These are phyloP conservation scores for Myxozyma kluyveri DNA, from an alignment of 805 yeast species.

Conservation along the genomic window DNA sequence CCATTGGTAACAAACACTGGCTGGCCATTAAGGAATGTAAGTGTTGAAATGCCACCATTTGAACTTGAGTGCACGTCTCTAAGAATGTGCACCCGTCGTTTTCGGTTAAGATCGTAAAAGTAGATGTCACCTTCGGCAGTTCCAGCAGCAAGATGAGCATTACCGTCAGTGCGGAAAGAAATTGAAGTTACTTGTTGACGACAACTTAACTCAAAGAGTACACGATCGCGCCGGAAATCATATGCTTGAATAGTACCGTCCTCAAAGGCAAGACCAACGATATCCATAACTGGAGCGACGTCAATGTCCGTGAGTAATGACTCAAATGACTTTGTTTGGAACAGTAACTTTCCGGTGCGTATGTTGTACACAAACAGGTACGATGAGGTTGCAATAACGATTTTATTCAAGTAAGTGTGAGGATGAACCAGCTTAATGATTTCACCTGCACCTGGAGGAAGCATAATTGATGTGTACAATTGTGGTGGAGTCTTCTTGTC, in stretches of 20 bases:
- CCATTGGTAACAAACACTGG: slow-evolving; percentile 87
- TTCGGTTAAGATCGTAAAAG: slow-evolving; percentile 76
- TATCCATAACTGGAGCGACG: slow-evolving; percentile 82
- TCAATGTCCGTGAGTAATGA: slow-evolving; percentile 65
- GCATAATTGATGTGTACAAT: slow-evolving; percentile 60
- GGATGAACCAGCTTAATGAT: slow-evolving; percentile 73
- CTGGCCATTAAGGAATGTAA: slow-evolving; percentile 81
- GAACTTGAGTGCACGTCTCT: slow-evolving; percentile 63
- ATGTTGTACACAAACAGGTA: slow-evolving; percentile 56
- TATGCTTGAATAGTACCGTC: slow-evolving; percentile 64
- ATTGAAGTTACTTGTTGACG: slow-evolving; percentile 51
- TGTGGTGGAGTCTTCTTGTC: slow-evolving; percentile 47
- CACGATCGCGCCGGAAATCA: slow-evolving; percentile 64
- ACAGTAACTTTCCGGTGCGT: slow-evolving; percentile 70
- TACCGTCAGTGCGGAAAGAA: slow-evolving; percentile 88
- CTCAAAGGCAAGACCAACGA: slow-evolving; percentile 71
- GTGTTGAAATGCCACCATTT: slow-evolving; percentile 71
- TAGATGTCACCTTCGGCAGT: slow-evolving; percentile 75
- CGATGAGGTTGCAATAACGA: slow-evolving; percentile 52
- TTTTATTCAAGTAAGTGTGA: slow-evolving; percentile 87
- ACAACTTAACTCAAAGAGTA: slow-evolving; percentile 47
- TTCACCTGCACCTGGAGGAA: slow-evolving; percentile 64
- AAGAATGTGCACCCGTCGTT: slow-evolving; percentile 71
- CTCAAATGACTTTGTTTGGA: slow-evolving; percentile 48
- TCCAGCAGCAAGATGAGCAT: slow-evolving; percentile 77